Base-by-base conservation (phyloP, 768 basidiomycete genomes). In the Boletus rubropictus region DNA sequence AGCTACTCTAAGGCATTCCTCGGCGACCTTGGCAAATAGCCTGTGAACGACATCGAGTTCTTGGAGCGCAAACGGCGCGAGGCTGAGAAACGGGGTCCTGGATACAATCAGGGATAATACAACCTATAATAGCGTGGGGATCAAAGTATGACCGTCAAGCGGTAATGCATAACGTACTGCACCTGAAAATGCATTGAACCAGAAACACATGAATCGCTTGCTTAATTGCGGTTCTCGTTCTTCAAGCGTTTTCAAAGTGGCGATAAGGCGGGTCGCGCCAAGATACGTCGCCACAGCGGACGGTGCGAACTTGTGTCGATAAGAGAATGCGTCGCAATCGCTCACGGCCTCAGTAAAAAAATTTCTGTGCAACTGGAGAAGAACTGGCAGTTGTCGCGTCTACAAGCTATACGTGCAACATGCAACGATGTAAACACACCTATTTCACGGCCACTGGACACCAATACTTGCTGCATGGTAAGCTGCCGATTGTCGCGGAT, bases 151-250 rank as follows among this genome's bases (percentile, higher is more conserved):
- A 34, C 29, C 7, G 21, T 9, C 37, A 37, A 25, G 24, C 31
- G 32, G 39, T 5, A 31, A 41, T 18, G 14, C 12, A 50, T 35
- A 71, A 37, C 82, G 65, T 60, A 84, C 84, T 49, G 80, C 80
- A 7, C 81, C 81, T 36, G 84, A 84, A 60, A 84, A 85, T 17
- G 78, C 72, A 57, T 87, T 84, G 49, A 82, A 81, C 85, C 86
- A 89, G 56, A 84, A 79, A 60, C 80, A 77, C 63, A 84, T 73
- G 54, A 84, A 82, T 25, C 86, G 74, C 42, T 75, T 75, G 51
- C 78, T 79, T 41, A 86, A 63, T 53, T 81, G 76, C 7, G 79
- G 75, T 58, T 84, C 78, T 50, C 76, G 72, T 32, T 75, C 67
- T 60, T 77, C 81, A 20, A 86, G 65, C 29, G 69, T 72, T 51